phyloP scores from a whole-genome alignment of 2,329 filamentous ascomycete genomes.

The Gliomastix tumulicola region DNA sequence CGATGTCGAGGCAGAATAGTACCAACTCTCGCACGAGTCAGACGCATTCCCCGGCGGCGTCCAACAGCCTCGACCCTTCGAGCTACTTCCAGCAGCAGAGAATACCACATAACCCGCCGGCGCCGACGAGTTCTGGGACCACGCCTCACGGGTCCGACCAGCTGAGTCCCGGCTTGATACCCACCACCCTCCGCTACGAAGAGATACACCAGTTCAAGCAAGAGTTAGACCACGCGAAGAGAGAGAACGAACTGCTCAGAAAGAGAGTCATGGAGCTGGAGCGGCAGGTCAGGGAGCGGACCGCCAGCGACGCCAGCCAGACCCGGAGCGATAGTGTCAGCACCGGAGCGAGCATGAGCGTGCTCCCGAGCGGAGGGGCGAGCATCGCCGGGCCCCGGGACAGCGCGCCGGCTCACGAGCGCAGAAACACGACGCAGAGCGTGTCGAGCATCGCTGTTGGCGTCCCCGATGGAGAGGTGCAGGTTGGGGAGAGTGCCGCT shows the following conservation, averaged over 20 bases:
- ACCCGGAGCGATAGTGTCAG: constrained; percentile 45
- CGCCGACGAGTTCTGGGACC: constrained; percentile 13
- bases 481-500: constrained; percentile 55
- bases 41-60: constrained; percentile 36
- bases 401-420: constrained; percentile 17
- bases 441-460: constrained; percentile 41
- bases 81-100: constrained; percentile 43
- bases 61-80: constrained; percentile 34
- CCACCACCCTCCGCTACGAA: constrained; percentile 53
- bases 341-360: constrained; percentile 41
- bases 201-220: constrained; percentile 53
- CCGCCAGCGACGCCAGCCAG: constrained; percentile 37
- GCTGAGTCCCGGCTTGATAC: constrained; percentile 46
- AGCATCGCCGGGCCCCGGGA: constrained; percentile 40
- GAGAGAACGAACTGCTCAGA: constrained; percentile 58
- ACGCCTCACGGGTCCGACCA: constrained; percentile 27
- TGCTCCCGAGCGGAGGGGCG: constrained; percentile 25
- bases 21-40: constrained; percentile 44
- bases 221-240: constrained; percentile 54
- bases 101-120: constrained; percentile 25
- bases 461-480: constrained; percentile 52
- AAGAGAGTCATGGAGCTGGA: constrained; percentile 56
- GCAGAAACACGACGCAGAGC: constrained; percentile 36
- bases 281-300: constrained; percentile 40
- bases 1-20: constrained; percentile 48